Conservation (phyloP, 148 eudicot species). For the Rhododendron kiyosumense region DNA sequence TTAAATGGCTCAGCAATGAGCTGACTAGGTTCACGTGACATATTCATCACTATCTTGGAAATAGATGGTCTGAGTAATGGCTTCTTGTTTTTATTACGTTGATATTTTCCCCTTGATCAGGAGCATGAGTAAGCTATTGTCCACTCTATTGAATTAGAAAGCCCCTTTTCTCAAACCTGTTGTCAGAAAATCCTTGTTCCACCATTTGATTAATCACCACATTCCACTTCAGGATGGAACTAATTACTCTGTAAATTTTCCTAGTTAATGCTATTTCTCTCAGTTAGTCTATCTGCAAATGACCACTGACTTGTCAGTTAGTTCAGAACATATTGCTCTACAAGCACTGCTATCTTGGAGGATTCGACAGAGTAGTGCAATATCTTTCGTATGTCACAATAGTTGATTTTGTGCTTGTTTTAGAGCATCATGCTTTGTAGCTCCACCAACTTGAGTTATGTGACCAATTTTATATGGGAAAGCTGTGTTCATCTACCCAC, state of each 20-base stretch:
- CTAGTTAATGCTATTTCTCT: background rate
- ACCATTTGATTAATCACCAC: background rate
- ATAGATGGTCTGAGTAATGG: background rate
- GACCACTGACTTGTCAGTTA: background rate
- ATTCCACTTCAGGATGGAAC: background rate
- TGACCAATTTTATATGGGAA: background rate
- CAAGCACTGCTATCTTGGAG: background rate
- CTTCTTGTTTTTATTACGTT: background rate
- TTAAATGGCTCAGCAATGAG: background rate
- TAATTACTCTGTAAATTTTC: background rate
- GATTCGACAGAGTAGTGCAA: background rate
- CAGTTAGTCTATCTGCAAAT: background rate
- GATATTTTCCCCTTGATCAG: background rate
- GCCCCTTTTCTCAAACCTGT: background rate
- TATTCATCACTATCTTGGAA: background rate
- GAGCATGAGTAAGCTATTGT: background rate
- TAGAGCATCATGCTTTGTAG: background rate
- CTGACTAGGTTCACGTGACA: background rate
- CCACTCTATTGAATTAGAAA: background rate
- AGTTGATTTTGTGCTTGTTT: background rate
- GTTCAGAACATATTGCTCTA: background rate
- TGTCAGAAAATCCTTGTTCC: background rate
- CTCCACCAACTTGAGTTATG: constrained; percentile 2
- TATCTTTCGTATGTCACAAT: background rate
- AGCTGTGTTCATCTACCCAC: background rate